Evolutionary conservation across 2,329 filamentous ascomycete species (phyloP), one percentile per base, ranked within the genome.

Genomic region (Aureobasidium sp.): DNA sequence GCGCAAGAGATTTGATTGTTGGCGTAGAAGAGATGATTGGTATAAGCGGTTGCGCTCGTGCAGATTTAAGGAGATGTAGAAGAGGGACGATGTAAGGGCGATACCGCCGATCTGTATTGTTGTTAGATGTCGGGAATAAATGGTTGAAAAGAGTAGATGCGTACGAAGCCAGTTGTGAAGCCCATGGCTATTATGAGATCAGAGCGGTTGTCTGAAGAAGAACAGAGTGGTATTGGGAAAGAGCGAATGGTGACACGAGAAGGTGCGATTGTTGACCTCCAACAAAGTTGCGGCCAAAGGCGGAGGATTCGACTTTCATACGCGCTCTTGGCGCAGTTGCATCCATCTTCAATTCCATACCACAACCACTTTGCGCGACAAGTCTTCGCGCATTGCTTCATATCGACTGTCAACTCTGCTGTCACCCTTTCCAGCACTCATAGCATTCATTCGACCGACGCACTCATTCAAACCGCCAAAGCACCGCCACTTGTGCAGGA

Each of bases 151-250:
- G 26, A 36, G 48, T 17, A 20, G 37, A 27, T 27, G 70, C 73
- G 51, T 73, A 81, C 79, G 67, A 81, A 78, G 73, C 79, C 79
- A 20, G 77, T 79, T 64, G 77, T 78, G 74, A 81, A 80, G 70
- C 79, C 79, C 79, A 81, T 81, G 66, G 13, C 64, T 32, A 12
- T 39, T 34, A 20, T 20, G 20, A 20, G 20, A 20, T 32, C 5
- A 9, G 7, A n/a, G 23, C 17, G 20, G 20, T 20, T 20, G 20
- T 20, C 20, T 13, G 29, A 13, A 34, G 4, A 61, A 23, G 2
- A 20, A 58, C 9, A 37, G 55, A 39, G 13, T 7, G 26, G 9
- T 2, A 8, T n/a, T 48, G 20, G 32, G 55, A 32, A 29, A 46
- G 41, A 44, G 44, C 29, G 8, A 34, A 20, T 15, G 36, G 12